Conservation (phyloP, 225 moss, liverwort and hornwort genomes). For the Pseudisothecium myosuroides region DNA sequence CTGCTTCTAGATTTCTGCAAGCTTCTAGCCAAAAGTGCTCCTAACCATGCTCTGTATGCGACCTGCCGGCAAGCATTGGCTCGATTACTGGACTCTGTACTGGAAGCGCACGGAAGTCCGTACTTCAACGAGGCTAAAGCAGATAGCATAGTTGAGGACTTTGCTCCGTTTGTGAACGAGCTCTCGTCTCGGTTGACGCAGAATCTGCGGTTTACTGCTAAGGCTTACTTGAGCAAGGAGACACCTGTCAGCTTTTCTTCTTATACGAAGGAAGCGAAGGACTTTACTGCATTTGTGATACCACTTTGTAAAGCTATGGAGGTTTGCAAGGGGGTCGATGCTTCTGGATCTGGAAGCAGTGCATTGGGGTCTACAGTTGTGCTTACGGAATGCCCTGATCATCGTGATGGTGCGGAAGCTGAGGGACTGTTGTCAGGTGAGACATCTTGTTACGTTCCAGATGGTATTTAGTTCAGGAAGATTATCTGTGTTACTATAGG, state of each 20-base stretch:
- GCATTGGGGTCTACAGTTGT: constrained; percentile 5
- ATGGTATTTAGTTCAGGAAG: not conserved
- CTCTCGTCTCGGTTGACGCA: constrained; percentile 61
- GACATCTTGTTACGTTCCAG: not conserved
- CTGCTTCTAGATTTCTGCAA: constrained; percentile 95
- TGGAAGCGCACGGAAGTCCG: constrained; percentile 72
- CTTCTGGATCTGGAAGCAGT: constrained; percentile 46
- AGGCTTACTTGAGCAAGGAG: constrained; percentile 41
- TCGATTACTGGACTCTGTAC: constrained; percentile 82
- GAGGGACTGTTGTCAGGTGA: constrained; percentile 22
- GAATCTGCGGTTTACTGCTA: constrained; percentile 53
- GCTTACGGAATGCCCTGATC: not conserved
- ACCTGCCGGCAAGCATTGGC: constrained; percentile 87
- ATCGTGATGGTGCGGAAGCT: not conserved
- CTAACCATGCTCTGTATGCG: constrained; percentile 64
- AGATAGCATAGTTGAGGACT: constrained; percentile 90
- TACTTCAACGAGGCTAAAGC: constrained; percentile 96
- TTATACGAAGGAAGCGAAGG: constrained; percentile 87
- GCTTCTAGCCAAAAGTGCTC: constrained; percentile 86
- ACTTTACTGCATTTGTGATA: constrained; percentile 94
- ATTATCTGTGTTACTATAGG: not conserved
- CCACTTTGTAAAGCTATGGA: constrained; percentile 99
- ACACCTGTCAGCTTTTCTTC: constrained; percentile 39
- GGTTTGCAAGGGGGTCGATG: constrained; percentile 83
- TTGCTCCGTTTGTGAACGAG: constrained; percentile 93